Evolutionary conservation across 2,329 filamentous ascomycete genomes (phyloP), one percentile per base, ranked within the genome.

Genomic region (Moelleriella libera): DNA sequence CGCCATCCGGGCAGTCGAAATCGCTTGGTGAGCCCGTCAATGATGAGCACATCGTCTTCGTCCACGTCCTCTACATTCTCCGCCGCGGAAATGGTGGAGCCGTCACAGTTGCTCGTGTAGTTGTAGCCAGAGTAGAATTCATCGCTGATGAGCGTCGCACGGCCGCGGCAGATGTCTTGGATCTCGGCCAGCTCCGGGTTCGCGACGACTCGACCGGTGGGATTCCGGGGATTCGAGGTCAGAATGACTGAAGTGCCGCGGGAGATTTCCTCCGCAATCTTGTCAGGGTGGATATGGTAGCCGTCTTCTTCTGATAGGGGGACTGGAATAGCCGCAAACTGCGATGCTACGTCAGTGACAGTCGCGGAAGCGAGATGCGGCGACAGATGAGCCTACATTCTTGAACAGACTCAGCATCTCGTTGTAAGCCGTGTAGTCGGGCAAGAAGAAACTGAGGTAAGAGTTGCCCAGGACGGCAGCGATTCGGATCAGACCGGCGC

Each of bases 121-220:
- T 95, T 95, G 74, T 96, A 97, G 28, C 89, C 88, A 9, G 82
- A 82, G 69, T 97, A 97, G 73, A 97, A 97, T 67, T 97, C 90
- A 60, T 97, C 90, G 68, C 89, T 87, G 63, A 97, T 89, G 48
- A 97, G 72, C 1, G 90, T 97, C 3, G 88, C 88, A 47, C 88
- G 81, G 55, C 88, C 86, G 60, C 88, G 82, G 71, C 88, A 94
- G 57, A 95, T 83, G 60, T 95, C 86, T 65, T 97, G 89, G 58
- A 96, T 95, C 66, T 90, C 78, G 14, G 84, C 82, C 52, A 97
- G 72, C 65, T 95, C 85, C 0, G 87, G 84, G 62, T 89, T 88
- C 58, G 77, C 76, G 29, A 96, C 81, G 53, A 96, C 87, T 53
- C 87, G 81, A 45, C 90, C 90, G 2, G 90, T 96, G 1, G 90